Conservation (phyloP, 2,329 filamentous ascomycete species). For the Aschersonia sp. region DNA sequence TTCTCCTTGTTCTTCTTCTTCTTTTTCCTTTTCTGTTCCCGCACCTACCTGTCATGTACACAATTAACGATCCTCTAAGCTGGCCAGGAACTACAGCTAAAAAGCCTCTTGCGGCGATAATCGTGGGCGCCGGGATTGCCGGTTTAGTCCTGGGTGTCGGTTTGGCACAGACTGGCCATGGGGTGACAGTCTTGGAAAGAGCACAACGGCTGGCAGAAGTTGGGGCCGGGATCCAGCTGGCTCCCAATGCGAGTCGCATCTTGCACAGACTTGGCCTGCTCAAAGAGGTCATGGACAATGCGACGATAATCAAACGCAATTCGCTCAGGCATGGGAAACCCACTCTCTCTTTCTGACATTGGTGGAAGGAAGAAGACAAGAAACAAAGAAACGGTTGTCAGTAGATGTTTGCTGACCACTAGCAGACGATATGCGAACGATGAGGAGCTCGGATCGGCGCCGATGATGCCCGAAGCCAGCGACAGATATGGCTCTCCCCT, state of each 20-base stretch:
- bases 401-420: not conserved
- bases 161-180: slow-evolving; percentile 57
- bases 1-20: no score
- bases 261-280: slow-evolving; percentile 46
- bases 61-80: not conserved
- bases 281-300: not conserved
- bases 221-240: slow-evolving; percentile 70
- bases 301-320: not conserved
- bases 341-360: no score
- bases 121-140: not conserved
- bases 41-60: not conserved
- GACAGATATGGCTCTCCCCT: slow-evolving; percentile 10
- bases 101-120: not conserved
- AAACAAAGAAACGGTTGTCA: no score
- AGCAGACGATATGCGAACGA: slow-evolving; percentile 11
- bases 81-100: not conserved
- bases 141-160: not conserved
- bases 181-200: slow-evolving; percentile 57
- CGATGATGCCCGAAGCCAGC: slow-evolving; percentile 8
- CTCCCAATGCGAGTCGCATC: slow-evolving; percentile 70
- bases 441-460: slow-evolving; percentile 9
- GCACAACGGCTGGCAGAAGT: slow-evolving; percentile 66
- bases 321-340: not conserved
- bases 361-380: no score
- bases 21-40: not conserved